Evolutionary conservation across 2,329 filamentous ascomycete genomes (phyloP).

Genomic region (Fusarium foetens): DNA sequence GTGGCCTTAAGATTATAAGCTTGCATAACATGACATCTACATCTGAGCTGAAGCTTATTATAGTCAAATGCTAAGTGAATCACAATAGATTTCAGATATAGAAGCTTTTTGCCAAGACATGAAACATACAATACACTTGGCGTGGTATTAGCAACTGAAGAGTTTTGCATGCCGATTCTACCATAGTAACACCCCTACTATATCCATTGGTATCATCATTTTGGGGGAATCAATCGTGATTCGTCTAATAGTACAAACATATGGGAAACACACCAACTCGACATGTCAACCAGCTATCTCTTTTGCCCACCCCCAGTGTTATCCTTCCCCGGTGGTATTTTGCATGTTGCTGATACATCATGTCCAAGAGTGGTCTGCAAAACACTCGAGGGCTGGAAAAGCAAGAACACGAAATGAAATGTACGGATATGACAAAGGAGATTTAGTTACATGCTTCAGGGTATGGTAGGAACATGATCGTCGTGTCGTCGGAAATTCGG

Average conservation of each 20-base stretch:
- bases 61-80: not conserved
- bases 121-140: not conserved
- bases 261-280: not conserved
- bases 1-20: not conserved
- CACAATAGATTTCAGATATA: not conserved
- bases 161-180: conserved; percentile 22
- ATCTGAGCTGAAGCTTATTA: not conserved
- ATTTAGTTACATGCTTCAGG: conserved; percentile 29
- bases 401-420: not conserved
- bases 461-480: conserved; percentile 37
- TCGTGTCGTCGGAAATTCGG: conserved; percentile 39
- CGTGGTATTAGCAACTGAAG: conserved; percentile 5
- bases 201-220: conserved; percentile 33
- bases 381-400: not conserved
- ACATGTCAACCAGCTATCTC: not conserved
- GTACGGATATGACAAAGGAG: conserved; percentile 22
- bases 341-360: not conserved
- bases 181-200: conserved; percentile 15
- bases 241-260: conserved; percentile 33
- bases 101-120: not conserved
- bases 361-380: conserved; percentile 19
- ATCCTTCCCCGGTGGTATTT: not conserved
- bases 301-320: not conserved
- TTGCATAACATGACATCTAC: not conserved
- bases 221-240: conserved; percentile 20